These are phyloP conservation scores for Alternaria sp. DNA, from an alignment of 2,329 filamentous ascomycete genomes.

Conservation along the genomic window DNA sequence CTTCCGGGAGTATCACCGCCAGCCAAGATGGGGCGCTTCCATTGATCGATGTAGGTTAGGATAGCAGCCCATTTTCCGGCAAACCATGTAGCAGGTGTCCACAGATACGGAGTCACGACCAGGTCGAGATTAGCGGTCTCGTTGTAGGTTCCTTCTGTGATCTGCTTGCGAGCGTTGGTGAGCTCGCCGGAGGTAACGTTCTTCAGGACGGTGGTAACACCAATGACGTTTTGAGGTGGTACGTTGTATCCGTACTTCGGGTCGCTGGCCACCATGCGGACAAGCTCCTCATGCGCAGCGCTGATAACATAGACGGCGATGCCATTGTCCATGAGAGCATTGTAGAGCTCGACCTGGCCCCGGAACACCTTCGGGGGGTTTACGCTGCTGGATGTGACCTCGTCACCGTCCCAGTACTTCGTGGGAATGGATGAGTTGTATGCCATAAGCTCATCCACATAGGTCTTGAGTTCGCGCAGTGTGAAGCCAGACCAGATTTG, in stretches of 20 bases:
- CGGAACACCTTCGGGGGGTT: constrained; percentile 33
- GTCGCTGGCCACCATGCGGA: constrained; percentile 41
- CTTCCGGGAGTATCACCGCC: constrained; percentile 40
- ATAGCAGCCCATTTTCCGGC: constrained; percentile 42
- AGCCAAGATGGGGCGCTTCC: constrained; percentile 38
- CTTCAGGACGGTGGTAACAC: constrained; percentile 38
- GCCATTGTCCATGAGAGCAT: constrained; percentile 38
- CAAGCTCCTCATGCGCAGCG: constrained; percentile 41
- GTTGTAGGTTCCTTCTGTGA: constrained; percentile 33
- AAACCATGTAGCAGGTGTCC: constrained; percentile 42
- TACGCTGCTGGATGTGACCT: constrained; percentile 24
- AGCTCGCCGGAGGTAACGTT: constrained; percentile 34
- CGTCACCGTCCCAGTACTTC: constrained; percentile 36
- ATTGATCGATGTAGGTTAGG: constrained; percentile 39
- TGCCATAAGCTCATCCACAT: constrained; percentile 40
- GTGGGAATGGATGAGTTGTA: constrained; percentile 32
- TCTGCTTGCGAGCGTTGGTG: constrained; percentile 37
- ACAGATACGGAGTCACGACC: constrained; percentile 35
- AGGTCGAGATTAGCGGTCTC: constrained; percentile 34
- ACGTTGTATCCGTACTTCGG: constrained; percentile 44
- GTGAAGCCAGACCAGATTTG: constrained; percentile 40
- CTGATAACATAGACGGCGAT: constrained; percentile 41
- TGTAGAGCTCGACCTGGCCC: constrained; percentile 38
- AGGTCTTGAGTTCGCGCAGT: constrained; percentile 32
- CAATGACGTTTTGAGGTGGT: constrained; percentile 38